These are phyloP conservation scores for Tolypocladium capitatum DNA, from an alignment of 2,329 filamentous ascomycete species.

Conservation along the genomic window DNA sequence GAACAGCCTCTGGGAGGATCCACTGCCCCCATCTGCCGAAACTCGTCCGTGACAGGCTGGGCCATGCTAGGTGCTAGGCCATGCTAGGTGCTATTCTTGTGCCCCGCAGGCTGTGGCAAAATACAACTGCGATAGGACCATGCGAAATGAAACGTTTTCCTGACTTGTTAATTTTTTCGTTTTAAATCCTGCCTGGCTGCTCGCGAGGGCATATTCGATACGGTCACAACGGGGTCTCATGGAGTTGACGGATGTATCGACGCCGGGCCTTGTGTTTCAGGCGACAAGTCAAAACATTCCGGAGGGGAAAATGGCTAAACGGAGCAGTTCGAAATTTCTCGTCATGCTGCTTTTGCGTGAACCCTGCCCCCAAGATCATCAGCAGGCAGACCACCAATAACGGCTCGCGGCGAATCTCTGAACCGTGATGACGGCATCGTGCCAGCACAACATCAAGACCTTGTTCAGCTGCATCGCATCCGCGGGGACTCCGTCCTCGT, in stretches of 20 bases:
- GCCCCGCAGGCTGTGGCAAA: not conserved
- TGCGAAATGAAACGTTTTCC: not conserved
- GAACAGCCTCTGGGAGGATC: not conserved
- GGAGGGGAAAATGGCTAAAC: not conserved
- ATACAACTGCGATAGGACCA: not conserved
- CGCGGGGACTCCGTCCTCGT: no score
- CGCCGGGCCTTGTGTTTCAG: not conserved
- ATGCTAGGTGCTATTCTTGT: not conserved
- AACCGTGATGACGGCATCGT: not conserved
- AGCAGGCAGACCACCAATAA: not conserved
- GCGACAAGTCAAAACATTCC: not conserved
- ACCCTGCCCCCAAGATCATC: no score
- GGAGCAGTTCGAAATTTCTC: not conserved
- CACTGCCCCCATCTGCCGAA: not conserved
- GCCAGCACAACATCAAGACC: not conserved
- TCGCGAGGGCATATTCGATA: not conserved
- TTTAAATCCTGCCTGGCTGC: not conserved
- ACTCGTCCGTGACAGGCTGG: not conserved
- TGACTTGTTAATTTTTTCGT: not conserved
- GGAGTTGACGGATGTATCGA: not conserved
- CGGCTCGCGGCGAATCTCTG: not conserved
- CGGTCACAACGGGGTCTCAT: not conserved
- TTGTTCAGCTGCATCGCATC: no score
- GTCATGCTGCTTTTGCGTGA: not conserved
- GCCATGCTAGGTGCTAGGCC: not conserved